A percentile compares a stretch with the other conserved stretches of the same genome.
Evolutionary conservation across 2,329 filamentous ascomycete species (phyloP).

Genomic region (Nannizziopsis arthrosporioides): DNA sequence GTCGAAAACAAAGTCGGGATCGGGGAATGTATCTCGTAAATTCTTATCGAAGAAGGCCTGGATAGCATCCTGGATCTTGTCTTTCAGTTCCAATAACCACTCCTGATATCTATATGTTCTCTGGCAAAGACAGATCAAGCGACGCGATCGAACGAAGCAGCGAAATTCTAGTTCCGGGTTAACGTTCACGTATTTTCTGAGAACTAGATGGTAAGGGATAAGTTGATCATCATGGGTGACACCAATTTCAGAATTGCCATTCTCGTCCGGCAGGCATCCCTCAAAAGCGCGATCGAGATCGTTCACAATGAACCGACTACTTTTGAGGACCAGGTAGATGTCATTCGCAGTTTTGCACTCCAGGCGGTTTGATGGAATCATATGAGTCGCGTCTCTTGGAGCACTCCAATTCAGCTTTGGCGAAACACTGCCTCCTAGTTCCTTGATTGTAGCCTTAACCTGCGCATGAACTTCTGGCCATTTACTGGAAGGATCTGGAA

Average conservation of each 20-base stretch:
- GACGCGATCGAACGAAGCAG: slow-evolving; percentile 78
- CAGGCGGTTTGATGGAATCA: slow-evolving; percentile 74
- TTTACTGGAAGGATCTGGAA: slow-evolving; percentile 43
- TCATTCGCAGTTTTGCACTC: slow-evolving; percentile 83
- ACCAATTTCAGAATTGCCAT: background rate
- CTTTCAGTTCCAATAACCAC: slow-evolving; percentile 60
- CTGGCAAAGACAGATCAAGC: slow-evolving; percentile 73
- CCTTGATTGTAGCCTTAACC: slow-evolving; percentile 65
- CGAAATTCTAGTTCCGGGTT: slow-evolving; percentile 90
- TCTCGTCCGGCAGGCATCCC: slow-evolving; percentile 42
- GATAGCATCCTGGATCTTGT: slow-evolving; percentile 56
- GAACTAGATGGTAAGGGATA: slow-evolving; percentile 67
- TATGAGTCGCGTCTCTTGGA: slow-evolving; percentile 92
- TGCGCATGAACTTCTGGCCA: slow-evolving; percentile 62
- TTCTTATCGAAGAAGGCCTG: slow-evolving; percentile 64
- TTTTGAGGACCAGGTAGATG: slow-evolving; percentile 86
- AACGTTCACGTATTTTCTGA: slow-evolving; percentile 77
- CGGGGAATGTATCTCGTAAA: slow-evolving; percentile 66
- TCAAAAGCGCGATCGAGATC: slow-evolving; percentile 91
- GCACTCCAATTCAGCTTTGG: slow-evolving; percentile 97
- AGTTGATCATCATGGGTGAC: background rate
- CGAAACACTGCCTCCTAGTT: slow-evolving; percentile 73
- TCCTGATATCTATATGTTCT: slow-evolving; percentile 83
- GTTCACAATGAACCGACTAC: slow-evolving; percentile 86
- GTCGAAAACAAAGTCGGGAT: slow-evolving; percentile 77